Evolutionary conservation across 2,329 filamentous ascomycete genomes (phyloP).

Genomic region (Penicillium sp.): DNA sequence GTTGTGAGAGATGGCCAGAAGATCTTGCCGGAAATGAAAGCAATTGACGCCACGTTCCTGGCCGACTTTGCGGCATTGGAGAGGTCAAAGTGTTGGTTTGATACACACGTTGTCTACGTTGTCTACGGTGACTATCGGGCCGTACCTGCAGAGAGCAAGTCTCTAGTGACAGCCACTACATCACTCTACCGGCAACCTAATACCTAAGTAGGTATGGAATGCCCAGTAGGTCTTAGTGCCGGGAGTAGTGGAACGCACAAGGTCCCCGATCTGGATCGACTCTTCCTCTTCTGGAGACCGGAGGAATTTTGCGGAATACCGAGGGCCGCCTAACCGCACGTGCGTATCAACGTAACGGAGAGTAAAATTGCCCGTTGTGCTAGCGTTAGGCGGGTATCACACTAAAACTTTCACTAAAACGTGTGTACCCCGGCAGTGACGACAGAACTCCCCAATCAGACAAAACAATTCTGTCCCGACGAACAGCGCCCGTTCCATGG

Average conservation of each 20-base stretch:
- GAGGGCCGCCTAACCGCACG: constrained; percentile 1
- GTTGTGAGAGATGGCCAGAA: constrained; percentile 11
- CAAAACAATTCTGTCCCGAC: background rate
- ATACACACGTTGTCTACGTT: constrained; percentile 8
- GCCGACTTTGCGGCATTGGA: background rate
- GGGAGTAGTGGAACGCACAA: constrained; percentile 4
- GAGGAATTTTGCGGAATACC: constrained; percentile 11
- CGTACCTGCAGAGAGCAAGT: background rate
- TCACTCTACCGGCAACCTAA: background rate
- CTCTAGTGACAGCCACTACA: background rate
- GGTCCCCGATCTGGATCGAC: constrained; percentile 3
- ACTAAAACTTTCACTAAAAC: background rate
- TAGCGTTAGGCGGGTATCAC: background rate
- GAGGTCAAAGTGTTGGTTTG: constrained; percentile 16
- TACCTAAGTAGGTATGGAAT: background rate
- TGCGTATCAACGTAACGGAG: background rate
- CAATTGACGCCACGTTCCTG: constrained; percentile 9
- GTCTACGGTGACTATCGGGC: background rate
- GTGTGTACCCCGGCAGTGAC: background rate
- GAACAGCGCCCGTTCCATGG: background rate
- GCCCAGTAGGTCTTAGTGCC: constrained; percentile 10
- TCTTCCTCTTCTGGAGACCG: constrained; percentile 8
- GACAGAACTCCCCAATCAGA: background rate
- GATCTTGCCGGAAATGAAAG: constrained; percentile 17
- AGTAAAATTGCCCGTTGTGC: background rate